Conservation (phyloP, 805 yeast species). For the Teunomyces barrocoloradensis region DNA sequence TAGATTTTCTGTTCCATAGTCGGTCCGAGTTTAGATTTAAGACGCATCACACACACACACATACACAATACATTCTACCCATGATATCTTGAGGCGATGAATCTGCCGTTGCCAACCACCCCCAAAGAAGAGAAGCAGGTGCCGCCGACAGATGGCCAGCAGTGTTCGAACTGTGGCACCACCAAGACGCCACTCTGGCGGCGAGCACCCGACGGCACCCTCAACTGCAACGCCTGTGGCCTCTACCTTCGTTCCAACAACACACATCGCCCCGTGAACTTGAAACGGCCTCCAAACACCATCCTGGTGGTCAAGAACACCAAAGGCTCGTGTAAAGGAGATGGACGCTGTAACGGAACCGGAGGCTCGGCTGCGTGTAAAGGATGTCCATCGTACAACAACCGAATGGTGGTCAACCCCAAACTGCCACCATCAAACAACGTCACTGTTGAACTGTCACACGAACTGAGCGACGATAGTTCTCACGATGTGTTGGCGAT, state of each 20-base stretch:
- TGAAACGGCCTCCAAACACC: constrained; percentile 56
- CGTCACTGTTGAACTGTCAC: background rate
- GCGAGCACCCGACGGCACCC: constrained; percentile 53
- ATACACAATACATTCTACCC: background rate
- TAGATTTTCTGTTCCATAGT: background rate
- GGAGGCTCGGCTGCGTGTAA: constrained; percentile 80
- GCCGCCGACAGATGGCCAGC: constrained; percentile 34
- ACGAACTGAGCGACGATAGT: constrained; percentile 5
- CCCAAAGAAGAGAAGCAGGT: background rate
- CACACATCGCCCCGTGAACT: constrained; percentile 62
- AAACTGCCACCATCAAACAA: background rate
- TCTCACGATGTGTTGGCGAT: constrained; percentile 52
- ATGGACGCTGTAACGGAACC: constrained; percentile 82
- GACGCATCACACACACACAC: background rate
- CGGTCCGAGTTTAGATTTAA: background rate
- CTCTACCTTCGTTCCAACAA: constrained; percentile 58
- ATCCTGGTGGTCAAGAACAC: constrained; percentile 40
- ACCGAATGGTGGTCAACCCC: constrained; percentile 49
- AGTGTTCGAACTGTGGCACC: constrained; percentile 55
- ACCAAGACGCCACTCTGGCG: constrained; percentile 60
- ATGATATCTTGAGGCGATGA: background rate
- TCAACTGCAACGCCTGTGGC: constrained; percentile 61
- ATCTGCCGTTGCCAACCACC: background rate
- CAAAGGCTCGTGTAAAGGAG: constrained; percentile 67
- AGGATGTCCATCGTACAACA: constrained; percentile 82